phyloP scores from a whole-genome alignment of 345 rosid genomes.

The Rhizophora mangle region DNA sequence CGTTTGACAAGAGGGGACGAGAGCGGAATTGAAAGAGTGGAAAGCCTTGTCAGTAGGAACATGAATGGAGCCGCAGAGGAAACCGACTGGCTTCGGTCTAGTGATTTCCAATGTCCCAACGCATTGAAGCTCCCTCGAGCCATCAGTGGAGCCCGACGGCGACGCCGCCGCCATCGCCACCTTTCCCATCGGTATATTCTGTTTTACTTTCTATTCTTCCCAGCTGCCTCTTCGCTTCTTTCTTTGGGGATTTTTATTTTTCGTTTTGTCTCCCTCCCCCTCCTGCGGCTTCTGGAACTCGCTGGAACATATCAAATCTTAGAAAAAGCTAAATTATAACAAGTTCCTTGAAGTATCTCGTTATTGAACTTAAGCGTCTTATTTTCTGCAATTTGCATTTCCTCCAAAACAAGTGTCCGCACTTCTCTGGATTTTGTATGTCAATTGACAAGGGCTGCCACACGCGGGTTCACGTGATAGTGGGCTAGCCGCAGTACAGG shows the following conservation, averaged over 20 bases:
- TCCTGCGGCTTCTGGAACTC: slow-evolving; percentile 4
- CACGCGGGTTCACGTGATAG: no score
- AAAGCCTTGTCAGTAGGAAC: slow-evolving; percentile 77
- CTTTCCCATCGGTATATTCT: slow-evolving; percentile 31
- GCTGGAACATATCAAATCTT: not conserved
- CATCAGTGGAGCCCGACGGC: slow-evolving; percentile 37
- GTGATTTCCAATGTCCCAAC: slow-evolving; percentile 73
- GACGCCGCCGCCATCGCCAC: slow-evolving; percentile 10
- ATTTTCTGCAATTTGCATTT: no score
- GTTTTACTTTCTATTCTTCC: not conserved
- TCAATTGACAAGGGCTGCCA: no score
- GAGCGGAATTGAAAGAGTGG: slow-evolving; percentile 61
- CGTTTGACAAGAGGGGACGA: slow-evolving; percentile 69
- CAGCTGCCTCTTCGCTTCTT: not conserved
- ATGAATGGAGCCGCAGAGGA: slow-evolving; percentile 90
- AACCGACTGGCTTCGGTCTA: slow-evolving; percentile 67
- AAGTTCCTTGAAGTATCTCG: no score
- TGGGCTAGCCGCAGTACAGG: no score
- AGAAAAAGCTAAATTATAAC: no score
- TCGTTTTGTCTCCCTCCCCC: not conserved
- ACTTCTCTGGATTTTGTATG: no score
- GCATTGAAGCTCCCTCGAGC: slow-evolving; percentile 66
- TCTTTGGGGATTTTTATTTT: no score
- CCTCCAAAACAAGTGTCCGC: no score
- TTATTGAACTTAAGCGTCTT: no score